Evolutionary conservation across 129 eudicot genomes (phyloP).

Genomic region (Arctium minus): DNA sequence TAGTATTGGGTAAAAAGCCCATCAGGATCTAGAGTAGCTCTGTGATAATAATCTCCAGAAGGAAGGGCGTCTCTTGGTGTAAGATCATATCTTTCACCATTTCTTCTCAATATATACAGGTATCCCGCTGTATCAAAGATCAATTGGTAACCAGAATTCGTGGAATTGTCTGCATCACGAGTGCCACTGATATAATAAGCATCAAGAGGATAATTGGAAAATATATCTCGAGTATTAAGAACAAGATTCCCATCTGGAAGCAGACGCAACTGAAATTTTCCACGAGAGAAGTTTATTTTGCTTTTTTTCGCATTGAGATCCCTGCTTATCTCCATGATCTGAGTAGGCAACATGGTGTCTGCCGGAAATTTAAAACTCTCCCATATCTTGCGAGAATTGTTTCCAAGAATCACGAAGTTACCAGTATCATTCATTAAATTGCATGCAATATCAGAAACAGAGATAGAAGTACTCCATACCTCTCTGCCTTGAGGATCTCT

Average conservation of each 20-base stretch:
- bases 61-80: not conserved
- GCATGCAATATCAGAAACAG: not conserved
- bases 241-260: constrained; percentile 14
- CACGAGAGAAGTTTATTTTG: constrained; percentile 23
- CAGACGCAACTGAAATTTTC: constrained; percentile 31
- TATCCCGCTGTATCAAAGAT: constrained; percentile 24
- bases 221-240: not conserved
- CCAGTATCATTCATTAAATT: constrained; percentile 27
- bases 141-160: not conserved
- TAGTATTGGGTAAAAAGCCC: constrained; percentile 46
- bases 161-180: not conserved
- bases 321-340: constrained; percentile 18
- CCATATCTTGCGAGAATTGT: constrained; percentile 25
- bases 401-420: constrained; percentile 28
- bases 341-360: constrained; percentile 45
- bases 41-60: constrained; percentile 23
- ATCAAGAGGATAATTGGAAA: not conserved
- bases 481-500: constrained; percentile 17
- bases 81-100: constrained; percentile 7
- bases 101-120: constrained; percentile 14
- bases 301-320: constrained; percentile 15
- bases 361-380: constrained; percentile 40
- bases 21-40: constrained; percentile 40
- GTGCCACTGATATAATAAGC: not conserved
- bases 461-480: constrained; percentile 12